Evolutionary conservation across 2,329 filamentous ascomycete genomes (phyloP), one percentile per base, ranked within the genome.

Genomic region (Ceratocystis destructans): DNA sequence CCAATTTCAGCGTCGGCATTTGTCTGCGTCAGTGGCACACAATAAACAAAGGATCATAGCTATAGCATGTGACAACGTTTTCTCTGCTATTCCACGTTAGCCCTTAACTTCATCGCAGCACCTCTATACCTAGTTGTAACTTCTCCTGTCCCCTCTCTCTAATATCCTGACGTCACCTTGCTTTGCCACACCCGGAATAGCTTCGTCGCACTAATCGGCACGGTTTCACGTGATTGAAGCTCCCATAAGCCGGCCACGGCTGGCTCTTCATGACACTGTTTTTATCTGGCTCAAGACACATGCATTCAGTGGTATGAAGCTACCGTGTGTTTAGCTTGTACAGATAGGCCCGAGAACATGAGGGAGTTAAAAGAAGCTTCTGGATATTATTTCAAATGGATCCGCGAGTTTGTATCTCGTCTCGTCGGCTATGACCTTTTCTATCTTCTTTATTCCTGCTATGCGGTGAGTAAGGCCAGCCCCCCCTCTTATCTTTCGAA

Each of bases 371-470:
- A 62, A 50, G 53, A 65, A 3, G 28, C 55, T 8, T 33, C 41
- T 12, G 45, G 25, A 6, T 61, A 41, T n/a, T 65, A 46, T n/a
- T 65, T 65, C 17, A 46, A 46, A 7, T 65, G 64, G 64, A 22
- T 17, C 28, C 44, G 55, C 4, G 17, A 46, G 50, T 61, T 28
- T 17, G n/a, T 62, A 8, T 45, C 57, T 31, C 61, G 64, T 37
- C 25, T 66, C 10, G 20, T 68, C 17, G 64, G 64, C 25, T 68
- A 66, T 61, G 67, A 68, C n/a, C 4, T 66, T 44, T 28, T 66
- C 8, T 64, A 64, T 45, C 25, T 68, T 55, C 22, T 45, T 5
- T 66, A 61, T 17, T 48, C 50, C 8, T n/a, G 50, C 20, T 61
- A 59, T 12, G 53, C 61, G 31, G 67, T 61, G 59, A 57, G 64